phyloP scores from a whole-genome alignment of 2,329 filamentous ascomycete species.

The Clarireedia hainanense region DNA sequence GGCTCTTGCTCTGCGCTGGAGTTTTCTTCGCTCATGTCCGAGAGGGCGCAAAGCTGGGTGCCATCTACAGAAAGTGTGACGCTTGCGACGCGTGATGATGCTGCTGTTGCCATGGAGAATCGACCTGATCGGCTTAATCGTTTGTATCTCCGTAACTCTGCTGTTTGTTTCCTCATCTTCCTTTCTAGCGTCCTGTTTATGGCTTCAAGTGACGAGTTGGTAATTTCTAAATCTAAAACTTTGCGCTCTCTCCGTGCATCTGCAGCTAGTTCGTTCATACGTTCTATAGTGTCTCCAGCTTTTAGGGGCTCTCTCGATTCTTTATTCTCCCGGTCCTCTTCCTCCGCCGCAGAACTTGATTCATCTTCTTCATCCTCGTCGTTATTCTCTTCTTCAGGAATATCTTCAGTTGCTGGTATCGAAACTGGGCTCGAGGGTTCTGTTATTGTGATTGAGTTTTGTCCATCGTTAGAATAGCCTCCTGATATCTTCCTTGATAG shows the following conservation, averaged over 20 bases:
- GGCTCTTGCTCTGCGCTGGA: slow-evolving; percentile 28
- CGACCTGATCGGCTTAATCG: slow-evolving; percentile 77
- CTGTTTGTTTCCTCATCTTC: slow-evolving; percentile 83
- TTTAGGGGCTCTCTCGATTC: slow-evolving; percentile 46
- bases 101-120: slow-evolving; percentile 51
- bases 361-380: slow-evolving; percentile 3
- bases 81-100: slow-evolving; percentile 38
- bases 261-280: slow-evolving; percentile 69
- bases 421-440: slow-evolving; percentile 15
- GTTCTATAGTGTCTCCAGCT: slow-evolving; percentile 45
- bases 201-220: slow-evolving; percentile 86
- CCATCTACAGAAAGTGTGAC: slow-evolving; percentile 37
- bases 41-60: slow-evolving; percentile 30
- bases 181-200: slow-evolving; percentile 92
- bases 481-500: slow-evolving; percentile 17
- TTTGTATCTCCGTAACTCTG: slow-evolving; percentile 77
- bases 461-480: slow-evolving; percentile 13
- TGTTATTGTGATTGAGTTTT: slow-evolving; percentile 15
- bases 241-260: slow-evolving; percentile 89
- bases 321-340: not conserved
- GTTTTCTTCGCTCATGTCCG: slow-evolving; percentile 43
- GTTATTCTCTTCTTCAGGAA: slow-evolving; percentile 12
- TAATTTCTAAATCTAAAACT: slow-evolving; percentile 93
- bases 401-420: slow-evolving; percentile 20
- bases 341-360: slow-evolving; percentile 1